These are phyloP conservation scores for Chrysanthemum seticuspe DNA, from an alignment of 129 eudicot species.

Conservation along the genomic window DNA sequence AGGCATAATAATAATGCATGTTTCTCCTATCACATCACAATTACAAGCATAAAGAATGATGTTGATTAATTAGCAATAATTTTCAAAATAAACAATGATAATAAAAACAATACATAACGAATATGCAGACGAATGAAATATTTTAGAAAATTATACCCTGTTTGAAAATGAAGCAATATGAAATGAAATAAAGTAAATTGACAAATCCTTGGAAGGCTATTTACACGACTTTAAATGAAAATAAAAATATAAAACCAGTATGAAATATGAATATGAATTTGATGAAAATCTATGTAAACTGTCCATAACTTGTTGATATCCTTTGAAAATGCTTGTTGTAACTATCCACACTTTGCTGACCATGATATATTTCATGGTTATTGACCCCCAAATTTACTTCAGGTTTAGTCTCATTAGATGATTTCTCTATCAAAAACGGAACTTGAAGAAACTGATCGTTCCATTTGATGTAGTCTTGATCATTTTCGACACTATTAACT, in stretches of 20 bases:
- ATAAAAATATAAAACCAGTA: slow-evolving; percentile 33
- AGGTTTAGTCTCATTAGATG: slow-evolving; percentile 43
- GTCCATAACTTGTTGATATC: slow-evolving; percentile 66
- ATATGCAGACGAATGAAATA: slow-evolving; percentile 22
- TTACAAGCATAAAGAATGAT: slow-evolving; percentile 13
- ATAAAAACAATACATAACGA: slow-evolving; percentile 22
- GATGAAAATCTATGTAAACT: slow-evolving; percentile 49
- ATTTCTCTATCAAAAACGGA: slow-evolving; percentile 52
- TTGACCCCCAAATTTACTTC: slow-evolving; percentile 33
- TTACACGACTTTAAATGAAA: slow-evolving; percentile 47
- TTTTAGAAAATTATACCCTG: slow-evolving; percentile 20
- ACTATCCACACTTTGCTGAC: slow-evolving; percentile 42
- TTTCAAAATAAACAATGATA: neutral
- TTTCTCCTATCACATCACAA: slow-evolving; percentile 13
- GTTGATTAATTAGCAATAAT: slow-evolving; percentile 22
- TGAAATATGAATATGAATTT: slow-evolving; percentile 34
- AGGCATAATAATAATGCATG: too few species aligned
- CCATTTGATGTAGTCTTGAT: slow-evolving; percentile 67
- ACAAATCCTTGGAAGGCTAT: slow-evolving; percentile 45
- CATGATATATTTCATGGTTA: slow-evolving; percentile 26
- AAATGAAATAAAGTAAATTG: slow-evolving; percentile 20
- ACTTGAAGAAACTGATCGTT: slow-evolving; percentile 51
- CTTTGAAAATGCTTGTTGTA: slow-evolving; percentile 74
- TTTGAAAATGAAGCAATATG: slow-evolving; percentile 28
- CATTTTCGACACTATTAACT: slow-evolving; percentile 24